phyloP scores from a whole-genome alignment of 352 stramenopile genomes.

The Elongisporangium prolatum region DNA sequence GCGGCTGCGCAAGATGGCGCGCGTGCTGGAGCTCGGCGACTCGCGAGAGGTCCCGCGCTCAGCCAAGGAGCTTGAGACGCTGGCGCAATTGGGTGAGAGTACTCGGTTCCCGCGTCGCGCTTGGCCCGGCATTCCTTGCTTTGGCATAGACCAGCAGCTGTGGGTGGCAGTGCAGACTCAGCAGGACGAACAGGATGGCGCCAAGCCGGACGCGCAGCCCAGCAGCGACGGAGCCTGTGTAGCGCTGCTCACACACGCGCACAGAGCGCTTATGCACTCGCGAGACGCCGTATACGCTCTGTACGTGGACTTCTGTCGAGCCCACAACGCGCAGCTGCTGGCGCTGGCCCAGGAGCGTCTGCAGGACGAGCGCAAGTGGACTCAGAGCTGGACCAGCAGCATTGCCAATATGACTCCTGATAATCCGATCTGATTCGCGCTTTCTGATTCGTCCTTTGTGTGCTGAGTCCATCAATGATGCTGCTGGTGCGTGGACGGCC shows the following conservation, averaged over 20 bases:
- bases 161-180: conserved; percentile 15
- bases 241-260: conserved; percentile 49
- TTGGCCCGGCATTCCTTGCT: conserved; percentile 41
- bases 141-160: conserved; percentile 29
- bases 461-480: neutral
- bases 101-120: conserved; percentile 44
- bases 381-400: conserved; percentile 37
- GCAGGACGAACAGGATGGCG: conserved; percentile 13
- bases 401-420: conserved; percentile 23
- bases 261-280: conserved; percentile 41
- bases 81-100: conserved; percentile 35
- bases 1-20: conserved; percentile 52
- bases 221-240: conserved; percentile 28
- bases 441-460: neutral
- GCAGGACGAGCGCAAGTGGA: conserved; percentile 56
- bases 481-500: neutral
- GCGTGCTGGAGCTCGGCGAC: conserved; percentile 51
- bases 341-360: conserved; percentile 32
- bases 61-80: conserved; percentile 38
- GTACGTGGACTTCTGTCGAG: conserved; percentile 24
- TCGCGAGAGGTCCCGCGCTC: conserved; percentile 41
- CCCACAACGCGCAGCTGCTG: conserved; percentile 13
- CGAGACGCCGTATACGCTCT: conserved; percentile 37
- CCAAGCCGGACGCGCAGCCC: neutral
- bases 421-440: neutral